Evolutionary conservation across 495 filamentous ascomycete genomes (phyloP).

Genomic region (Neurospora terricola): DNA sequence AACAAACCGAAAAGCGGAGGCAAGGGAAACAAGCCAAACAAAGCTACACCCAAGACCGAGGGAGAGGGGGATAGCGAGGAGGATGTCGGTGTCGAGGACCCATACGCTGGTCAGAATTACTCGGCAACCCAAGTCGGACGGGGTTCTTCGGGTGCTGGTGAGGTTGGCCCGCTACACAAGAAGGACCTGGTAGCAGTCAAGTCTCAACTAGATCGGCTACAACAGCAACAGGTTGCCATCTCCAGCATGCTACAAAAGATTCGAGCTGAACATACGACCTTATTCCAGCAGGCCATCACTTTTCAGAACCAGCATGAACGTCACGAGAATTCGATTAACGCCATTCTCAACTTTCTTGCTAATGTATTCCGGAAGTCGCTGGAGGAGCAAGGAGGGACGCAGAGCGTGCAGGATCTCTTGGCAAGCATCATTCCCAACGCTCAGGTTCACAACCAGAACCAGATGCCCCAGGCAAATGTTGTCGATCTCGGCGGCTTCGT

Average conservation of each 20-base stretch:
- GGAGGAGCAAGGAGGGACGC: conserved; percentile 48
- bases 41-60: conserved; percentile 56
- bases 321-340: conserved; percentile 96
- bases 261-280: conserved; percentile 73
- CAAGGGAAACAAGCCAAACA: conserved; percentile 34
- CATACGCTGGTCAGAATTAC: conserved; percentile 7
- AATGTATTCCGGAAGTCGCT: conserved; percentile 80
- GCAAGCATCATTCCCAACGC: conserved; percentile 55
- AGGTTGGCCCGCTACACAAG: conserved; percentile 50
- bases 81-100: conserved; percentile 38
- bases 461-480: conserved; percentile 55
- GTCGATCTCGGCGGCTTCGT: conserved; percentile 64
- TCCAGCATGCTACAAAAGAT: conserved; percentile 67
- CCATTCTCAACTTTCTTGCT: conserved; percentile 91
- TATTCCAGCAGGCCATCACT: conserved; percentile 79
- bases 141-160: conserved; percentile 19
- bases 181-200: conserved; percentile 70
- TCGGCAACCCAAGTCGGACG: conserved; percentile 7
- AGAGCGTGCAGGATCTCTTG: conserved; percentile 64
- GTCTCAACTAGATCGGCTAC: conserved; percentile 67
- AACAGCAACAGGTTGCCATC: conserved; percentile 77
- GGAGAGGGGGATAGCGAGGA: conserved; percentile 63
- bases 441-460: conserved; percentile 18
- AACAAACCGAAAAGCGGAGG: conserved; percentile 79
- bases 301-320: conserved; percentile 90